Conservation (phyloP, 441 rosid species). For the Pelargonium myrrhifolium region DNA sequence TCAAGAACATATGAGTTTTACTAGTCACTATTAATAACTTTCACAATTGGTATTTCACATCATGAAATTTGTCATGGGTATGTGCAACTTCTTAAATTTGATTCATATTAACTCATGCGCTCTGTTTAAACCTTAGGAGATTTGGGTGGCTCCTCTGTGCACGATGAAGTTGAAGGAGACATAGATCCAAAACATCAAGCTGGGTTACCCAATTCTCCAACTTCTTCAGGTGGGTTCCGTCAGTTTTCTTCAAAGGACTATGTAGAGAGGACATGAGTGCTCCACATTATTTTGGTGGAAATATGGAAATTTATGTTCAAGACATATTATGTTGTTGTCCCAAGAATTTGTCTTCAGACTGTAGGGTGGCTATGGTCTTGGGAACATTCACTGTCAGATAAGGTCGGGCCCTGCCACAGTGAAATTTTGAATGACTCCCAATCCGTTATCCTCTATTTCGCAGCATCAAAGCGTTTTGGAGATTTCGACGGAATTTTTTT, state of each 20-base stretch:
- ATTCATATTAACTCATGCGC: conserved; percentile 7
- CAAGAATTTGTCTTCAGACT: conserved; percentile 60
- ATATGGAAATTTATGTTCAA: conserved; percentile 42
- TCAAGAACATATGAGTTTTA: neutral
- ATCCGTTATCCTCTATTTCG: conserved; percentile 50
- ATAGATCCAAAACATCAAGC: conserved; percentile 39
- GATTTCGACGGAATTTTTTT: conserved; percentile 53
- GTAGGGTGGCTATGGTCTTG: conserved; percentile 66
- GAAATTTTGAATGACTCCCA: conserved; percentile 56
- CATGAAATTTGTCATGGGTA: neutral
- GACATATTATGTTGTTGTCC: conserved; percentile 55
- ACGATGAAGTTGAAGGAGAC: conserved; percentile 51
- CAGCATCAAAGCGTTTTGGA: conserved; percentile 58
- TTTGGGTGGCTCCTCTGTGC: conserved; percentile 82
- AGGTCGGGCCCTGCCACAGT: conserved; percentile 61
- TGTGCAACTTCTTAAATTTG: too few species aligned
- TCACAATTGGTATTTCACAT: neutral
- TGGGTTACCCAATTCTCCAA: conserved; percentile 89
- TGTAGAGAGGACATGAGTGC: conserved; percentile 65
- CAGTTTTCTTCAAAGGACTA: conserved; percentile 84
- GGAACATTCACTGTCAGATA: conserved; percentile 54
- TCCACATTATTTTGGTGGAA: conserved; percentile 56
- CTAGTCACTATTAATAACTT: neutral
- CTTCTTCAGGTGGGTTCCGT: conserved; percentile 99
- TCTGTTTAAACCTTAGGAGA: conserved; percentile 44